Percentiles rank a stretch among this genome's conserved stretches.
phyloP scores from a whole-genome alignment of 768 basidiomycete genomes.

The Baorangia bicolor region DNA sequence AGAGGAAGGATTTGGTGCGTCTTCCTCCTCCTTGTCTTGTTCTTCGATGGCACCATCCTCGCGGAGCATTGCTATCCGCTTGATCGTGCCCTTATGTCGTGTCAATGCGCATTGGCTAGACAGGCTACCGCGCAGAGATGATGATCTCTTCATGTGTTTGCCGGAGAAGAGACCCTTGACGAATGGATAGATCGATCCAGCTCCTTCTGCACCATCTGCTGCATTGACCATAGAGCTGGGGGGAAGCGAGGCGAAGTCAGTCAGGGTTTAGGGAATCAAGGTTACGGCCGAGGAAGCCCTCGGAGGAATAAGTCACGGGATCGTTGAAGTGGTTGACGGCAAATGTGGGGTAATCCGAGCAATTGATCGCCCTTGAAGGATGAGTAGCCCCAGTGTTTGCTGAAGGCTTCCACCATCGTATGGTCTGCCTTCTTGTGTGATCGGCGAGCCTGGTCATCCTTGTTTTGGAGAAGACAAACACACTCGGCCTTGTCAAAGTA shows the following conservation, averaged over 20 bases:
- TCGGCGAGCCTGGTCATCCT: constrained; percentile 90
- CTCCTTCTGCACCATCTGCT: constrained; percentile 55
- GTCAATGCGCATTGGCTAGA: constrained; percentile 96
- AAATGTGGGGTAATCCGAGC: constrained; percentile 80
- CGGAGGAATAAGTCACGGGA: constrained; percentile 84
- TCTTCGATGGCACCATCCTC: constrained; percentile 30
- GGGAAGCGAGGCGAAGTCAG: constrained; percentile 88
- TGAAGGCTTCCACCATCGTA: constrained; percentile 92
- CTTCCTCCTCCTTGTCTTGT: constrained; percentile 52
- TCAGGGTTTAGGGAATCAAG: constrained; percentile 86
- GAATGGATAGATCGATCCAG: constrained; percentile 88
- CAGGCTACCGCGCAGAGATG: constrained; percentile 88
- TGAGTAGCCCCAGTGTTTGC: constrained; percentile 91
- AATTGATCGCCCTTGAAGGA: constrained; percentile 80
- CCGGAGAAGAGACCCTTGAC: constrained; percentile 85
- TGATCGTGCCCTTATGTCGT: constrained; percentile 72
- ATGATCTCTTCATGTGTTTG: constrained; percentile 95
- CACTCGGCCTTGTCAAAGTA: constrained; percentile 94
- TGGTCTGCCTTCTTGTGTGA: constrained; percentile 88
- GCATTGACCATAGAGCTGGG: constrained; percentile 50
- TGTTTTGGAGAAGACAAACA: constrained; percentile 79
- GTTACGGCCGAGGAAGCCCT: constrained; percentile 85
- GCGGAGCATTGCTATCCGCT: constrained; percentile 45
- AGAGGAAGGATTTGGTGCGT: constrained; percentile 31
- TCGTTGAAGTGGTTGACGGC: constrained; percentile 90